Evolutionary conservation across 2,329 filamentous ascomycete species (phyloP), one percentile per base, ranked within the genome.

Genomic region (Metarhizium humberi): DNA sequence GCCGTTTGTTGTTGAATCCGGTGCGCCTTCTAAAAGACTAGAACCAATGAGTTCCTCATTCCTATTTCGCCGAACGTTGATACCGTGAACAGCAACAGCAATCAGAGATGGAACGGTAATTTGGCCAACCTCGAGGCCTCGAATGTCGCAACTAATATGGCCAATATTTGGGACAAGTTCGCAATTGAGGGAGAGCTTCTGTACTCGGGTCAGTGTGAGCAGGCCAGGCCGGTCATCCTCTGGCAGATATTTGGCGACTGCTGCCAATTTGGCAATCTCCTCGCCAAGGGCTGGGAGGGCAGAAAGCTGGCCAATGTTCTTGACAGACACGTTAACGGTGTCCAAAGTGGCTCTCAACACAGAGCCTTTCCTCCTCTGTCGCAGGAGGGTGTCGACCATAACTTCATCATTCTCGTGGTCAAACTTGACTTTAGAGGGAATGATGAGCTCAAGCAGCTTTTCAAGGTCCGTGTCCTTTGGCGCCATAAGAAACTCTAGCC

Each of bases 171-270:
- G 80, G 47, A 85, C 86, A 51, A 92, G 68, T 47, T 87, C 80
- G 10, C 89, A 70, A 30, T 77, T 75, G 8, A 81, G 70, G 32
- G 86, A 78, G 6, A 90, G 63, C 18, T 84, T 81, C 53, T 84
- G 81, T 53, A 96, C 69, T 34, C 83, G 75, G 0, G 80, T 77
- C 42, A 99, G 75, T 0, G 86, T 91, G 42, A 99, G 75, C 20
- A 97, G 75, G 0, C 94, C 94, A 2, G 94, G 94, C 2, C 92
- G 82, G 63, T 99, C 92, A 69, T 99, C 94, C 62, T 99, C 92
- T 0, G 94, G 92, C 2, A 99, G 78, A 67, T 97, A 97, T 67
- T 96, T 97, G 6, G 92, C 82, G 30, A 99, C 90, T 0, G 85
- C 92, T 0, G 91, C 89, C 5, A 99, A 76, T 61, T 88, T 90